Conservation (phyloP, 2,329 filamentous ascomycete species). For the Septoria linicola region DNA sequence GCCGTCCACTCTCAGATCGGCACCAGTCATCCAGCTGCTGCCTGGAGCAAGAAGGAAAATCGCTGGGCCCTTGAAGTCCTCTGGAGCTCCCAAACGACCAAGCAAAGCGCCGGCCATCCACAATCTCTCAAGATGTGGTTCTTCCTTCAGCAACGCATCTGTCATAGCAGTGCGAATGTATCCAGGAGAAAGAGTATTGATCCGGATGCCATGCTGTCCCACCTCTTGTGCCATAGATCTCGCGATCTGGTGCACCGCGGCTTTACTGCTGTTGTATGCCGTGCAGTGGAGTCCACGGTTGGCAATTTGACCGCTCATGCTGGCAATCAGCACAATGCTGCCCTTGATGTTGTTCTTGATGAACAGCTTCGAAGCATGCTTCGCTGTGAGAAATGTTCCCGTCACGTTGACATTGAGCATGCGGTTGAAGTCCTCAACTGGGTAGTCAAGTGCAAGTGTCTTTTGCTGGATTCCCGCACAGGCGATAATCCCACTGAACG, state of each 20-base stretch:
- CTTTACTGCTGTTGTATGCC: constrained; percentile 57
- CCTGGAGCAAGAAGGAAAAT: constrained; percentile 67
- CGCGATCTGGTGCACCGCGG: constrained; percentile 54
- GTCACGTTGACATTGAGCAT: constrained; percentile 43
- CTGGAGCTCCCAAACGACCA: constrained; percentile 54
- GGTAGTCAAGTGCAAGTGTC: constrained; percentile 37
- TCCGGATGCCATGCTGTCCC: constrained; percentile 40
- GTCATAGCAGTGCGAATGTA: constrained; percentile 42
- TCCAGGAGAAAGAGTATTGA: constrained; percentile 38
- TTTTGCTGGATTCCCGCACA: constrained; percentile 33
- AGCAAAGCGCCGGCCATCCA: constrained; percentile 57
- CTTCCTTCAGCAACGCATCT: constrained; percentile 38
- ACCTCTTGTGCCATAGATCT: constrained; percentile 56
- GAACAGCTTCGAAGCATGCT: constrained; percentile 38
- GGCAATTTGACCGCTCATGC: constrained; percentile 39
- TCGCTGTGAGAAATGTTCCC: constrained; percentile 40
- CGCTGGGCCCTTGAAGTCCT: constrained; percentile 64
- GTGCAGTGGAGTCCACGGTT: constrained; percentile 49
- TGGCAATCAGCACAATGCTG: constrained; percentile 42
- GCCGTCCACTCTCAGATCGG: constrained; percentile 68
- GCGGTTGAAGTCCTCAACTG: constrained; percentile 35
- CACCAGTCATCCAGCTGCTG: constrained; percentile 69
- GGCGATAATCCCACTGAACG: constrained; percentile 51
- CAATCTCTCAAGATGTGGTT: constrained; percentile 53
- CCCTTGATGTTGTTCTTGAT: constrained; percentile 35